Percentiles rank a stretch among this genome's conserved stretches.
These are phyloP conservation scores for Sporothrix humicola DNA, from an alignment of 2,329 filamentous ascomycete species.

Conservation along the genomic window DNA sequence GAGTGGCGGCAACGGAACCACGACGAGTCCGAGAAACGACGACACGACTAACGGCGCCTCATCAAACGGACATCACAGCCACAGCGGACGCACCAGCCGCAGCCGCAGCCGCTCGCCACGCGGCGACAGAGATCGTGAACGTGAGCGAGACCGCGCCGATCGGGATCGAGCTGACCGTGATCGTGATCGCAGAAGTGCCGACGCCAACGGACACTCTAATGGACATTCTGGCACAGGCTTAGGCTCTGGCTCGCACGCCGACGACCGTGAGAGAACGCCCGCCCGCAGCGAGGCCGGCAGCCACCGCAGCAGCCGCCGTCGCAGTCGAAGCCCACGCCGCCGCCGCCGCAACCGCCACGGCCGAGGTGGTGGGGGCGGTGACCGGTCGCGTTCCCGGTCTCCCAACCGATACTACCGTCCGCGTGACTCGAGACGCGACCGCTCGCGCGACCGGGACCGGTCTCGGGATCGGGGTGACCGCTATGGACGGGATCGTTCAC, in stretches of 20 bases:
- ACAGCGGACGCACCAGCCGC: constrained; percentile 33
- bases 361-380: constrained; percentile 51
- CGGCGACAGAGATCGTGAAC: constrained; percentile 54
- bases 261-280: constrained; percentile 58
- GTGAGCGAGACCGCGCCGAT: constrained; percentile 46
- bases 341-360: constrained; percentile 29
- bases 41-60: constrained; percentile 40
- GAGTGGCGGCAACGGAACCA: constrained; percentile 51
- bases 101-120: constrained; percentile 47
- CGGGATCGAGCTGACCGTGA: constrained; percentile 38
- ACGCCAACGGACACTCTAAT: not conserved
- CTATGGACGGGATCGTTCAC: constrained; percentile 42
- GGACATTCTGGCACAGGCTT: not conserved
- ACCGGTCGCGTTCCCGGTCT: constrained; percentile 69
- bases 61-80: constrained; percentile 42
- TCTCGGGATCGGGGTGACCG: constrained; percentile 31
- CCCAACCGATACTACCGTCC: constrained; percentile 66
- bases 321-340: constrained; percentile 59
- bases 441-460: constrained; percentile 27
- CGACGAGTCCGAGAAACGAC: constrained; percentile 43
- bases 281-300: constrained; percentile 78
- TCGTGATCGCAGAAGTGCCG: constrained; percentile 47
- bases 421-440: constrained; percentile 51
- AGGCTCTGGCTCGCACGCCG: not conserved
- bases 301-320: constrained; percentile 80